Evolutionary conservation across 2,329 filamentous ascomycete genomes (phyloP).

Genomic region (Byssochlamys sp.): DNA sequence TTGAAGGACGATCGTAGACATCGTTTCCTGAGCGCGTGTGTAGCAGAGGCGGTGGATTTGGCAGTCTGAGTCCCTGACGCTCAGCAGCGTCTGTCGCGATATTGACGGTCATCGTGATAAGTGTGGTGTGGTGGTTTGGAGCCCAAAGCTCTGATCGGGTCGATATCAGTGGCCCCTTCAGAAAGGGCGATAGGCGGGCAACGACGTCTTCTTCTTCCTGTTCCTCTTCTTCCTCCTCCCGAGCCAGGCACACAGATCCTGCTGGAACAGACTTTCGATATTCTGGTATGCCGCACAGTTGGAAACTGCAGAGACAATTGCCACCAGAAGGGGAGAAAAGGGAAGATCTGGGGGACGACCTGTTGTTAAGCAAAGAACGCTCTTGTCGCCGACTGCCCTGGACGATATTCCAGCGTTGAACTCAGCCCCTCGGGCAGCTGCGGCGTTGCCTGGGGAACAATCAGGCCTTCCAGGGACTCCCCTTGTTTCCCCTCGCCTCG

Average conservation of each 20-base stretch:
- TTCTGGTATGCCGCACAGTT: background rate
- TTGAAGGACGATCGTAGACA: slow-evolving; percentile 37
- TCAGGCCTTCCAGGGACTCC: background rate
- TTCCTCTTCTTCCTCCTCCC: background rate
- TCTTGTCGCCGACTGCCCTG: background rate
- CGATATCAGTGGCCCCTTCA: background rate
- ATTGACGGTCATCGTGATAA: slow-evolving; percentile 26
- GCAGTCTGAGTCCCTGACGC: slow-evolving; percentile 28
- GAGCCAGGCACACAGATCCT: background rate
- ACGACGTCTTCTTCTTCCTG: background rate
- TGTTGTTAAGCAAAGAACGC: background rate
- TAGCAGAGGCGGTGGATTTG: slow-evolving; percentile 39
- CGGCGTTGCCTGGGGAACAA: background rate
- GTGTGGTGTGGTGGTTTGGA: background rate
- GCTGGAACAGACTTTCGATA: background rate
- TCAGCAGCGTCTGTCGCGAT: slow-evolving; percentile 23
- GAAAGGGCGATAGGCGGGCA: background rate
- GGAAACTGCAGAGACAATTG: background rate
- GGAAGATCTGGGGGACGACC: background rate
- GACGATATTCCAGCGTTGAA: background rate
- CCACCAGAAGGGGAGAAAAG: background rate
- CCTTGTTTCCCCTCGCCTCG: background rate
- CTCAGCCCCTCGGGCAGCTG: background rate
- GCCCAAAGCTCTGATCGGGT: background rate
- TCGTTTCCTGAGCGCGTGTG: slow-evolving; percentile 42